Conservation (phyloP, 352 stramenopile species). For the Pythium monospermum region DNA sequence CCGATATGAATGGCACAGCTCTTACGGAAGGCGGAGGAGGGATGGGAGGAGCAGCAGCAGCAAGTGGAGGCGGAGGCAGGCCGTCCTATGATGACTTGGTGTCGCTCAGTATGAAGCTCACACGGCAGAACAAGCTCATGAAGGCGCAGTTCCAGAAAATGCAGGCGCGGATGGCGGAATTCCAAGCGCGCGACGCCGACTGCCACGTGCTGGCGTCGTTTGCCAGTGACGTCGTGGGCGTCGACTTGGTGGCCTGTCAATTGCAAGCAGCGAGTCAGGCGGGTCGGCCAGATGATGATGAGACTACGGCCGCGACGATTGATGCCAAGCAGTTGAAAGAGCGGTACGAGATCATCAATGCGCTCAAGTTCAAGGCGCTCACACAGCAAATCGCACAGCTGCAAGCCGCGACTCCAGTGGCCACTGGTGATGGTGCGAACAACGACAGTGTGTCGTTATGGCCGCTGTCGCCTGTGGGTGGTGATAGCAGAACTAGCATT, state of each 20-base stretch:
- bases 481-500: not conserved
- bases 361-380: slow-evolving; percentile 39
- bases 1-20: slow-evolving; percentile 1
- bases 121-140: slow-evolving; percentile 85
- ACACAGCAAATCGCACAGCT: slow-evolving; percentile 24
- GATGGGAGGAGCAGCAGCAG: too few species aligned
- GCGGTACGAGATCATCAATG: slow-evolving; percentile 40
- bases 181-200: slow-evolving; percentile 41
- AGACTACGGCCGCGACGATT: slow-evolving; percentile 25
- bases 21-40: too few species aligned
- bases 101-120: slow-evolving; percentile 84
- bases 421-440: slow-evolving; percentile 6
- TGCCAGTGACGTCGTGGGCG: slow-evolving; percentile 54
- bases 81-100: slow-evolving; percentile 78
- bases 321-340: slow-evolving; percentile 39
- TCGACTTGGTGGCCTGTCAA: slow-evolving; percentile 60
- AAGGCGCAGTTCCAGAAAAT: slow-evolving; percentile 80
- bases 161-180: slow-evolving; percentile 39
- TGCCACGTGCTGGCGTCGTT: slow-evolving; percentile 43
- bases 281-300: slow-evolving; percentile 9
- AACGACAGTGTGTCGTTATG: slow-evolving; percentile 34
- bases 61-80: slow-evolving; percentile 5
- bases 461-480: slow-evolving; percentile 33
- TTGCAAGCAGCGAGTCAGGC: slow-evolving; percentile 9
- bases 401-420: slow-evolving; percentile 10